Conservation (phyloP, 768 basidiomycete genomes). For the Leccinum disarticulatum region DNA sequence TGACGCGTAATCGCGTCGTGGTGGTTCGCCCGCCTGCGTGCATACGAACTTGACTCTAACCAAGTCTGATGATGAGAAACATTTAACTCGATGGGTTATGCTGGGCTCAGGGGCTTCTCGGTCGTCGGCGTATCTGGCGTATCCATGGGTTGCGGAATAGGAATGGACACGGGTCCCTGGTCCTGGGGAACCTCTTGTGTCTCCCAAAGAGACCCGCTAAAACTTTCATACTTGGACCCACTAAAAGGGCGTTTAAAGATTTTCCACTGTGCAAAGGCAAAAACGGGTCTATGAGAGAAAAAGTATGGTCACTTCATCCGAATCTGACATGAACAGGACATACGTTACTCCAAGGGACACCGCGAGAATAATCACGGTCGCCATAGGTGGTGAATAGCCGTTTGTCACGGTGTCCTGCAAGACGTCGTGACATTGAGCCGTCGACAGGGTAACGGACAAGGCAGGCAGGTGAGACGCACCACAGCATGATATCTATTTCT, state of each 20-base stretch:
- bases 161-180: constrained; percentile 19
- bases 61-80: not conserved
- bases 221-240: constrained; percentile 25
- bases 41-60: constrained; percentile 9
- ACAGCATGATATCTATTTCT: constrained; percentile 55
- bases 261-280: constrained; percentile 55
- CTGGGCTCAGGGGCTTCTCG: constrained; percentile 15
- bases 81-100: constrained; percentile 7
- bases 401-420: constrained; percentile 46
- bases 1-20: constrained; percentile 12
- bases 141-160: constrained; percentile 12
- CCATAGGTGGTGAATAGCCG: constrained; percentile 51
- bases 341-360: constrained; percentile 58
- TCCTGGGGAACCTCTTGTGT: constrained; percentile 21
- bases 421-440: not conserved
- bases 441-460: not conserved
- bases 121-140: constrained; percentile 20
- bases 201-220: constrained; percentile 27
- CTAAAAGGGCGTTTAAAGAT: constrained; percentile 52
- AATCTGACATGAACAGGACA: constrained; percentile 22
- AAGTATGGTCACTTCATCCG: not conserved
- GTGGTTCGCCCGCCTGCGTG: constrained; percentile 3
- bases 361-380: constrained; percentile 51
- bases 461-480: constrained; percentile 36
- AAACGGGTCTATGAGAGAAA: constrained; percentile 41